phyloP scores from a whole-genome alignment of 1,284 basidiomycete species.

The Sporisorium reilianum region DNA sequence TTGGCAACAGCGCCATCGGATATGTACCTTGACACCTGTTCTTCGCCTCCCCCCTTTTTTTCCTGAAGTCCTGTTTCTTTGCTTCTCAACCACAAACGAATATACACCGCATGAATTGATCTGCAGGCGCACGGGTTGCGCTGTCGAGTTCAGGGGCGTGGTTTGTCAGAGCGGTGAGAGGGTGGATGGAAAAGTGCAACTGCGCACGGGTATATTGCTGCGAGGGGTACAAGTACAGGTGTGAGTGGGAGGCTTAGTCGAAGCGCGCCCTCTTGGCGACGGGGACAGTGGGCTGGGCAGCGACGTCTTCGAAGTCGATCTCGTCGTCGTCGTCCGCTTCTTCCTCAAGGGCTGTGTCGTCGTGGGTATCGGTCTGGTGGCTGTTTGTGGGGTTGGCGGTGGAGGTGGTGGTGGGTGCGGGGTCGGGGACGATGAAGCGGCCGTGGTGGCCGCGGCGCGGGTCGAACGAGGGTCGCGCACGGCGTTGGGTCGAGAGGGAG shows the following conservation, averaged over 20 bases:
- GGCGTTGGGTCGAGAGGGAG: slow-evolving; percentile 42
- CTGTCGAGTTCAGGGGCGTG: not conserved
- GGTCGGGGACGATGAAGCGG: slow-evolving; percentile 49
- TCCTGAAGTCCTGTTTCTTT: slow-evolving; percentile 5
- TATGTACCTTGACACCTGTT: slow-evolving; percentile 4
- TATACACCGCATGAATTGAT: slow-evolving; percentile 43
- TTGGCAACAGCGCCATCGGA: slow-evolving; percentile 4
- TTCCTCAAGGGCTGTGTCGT: slow-evolving; percentile 9
- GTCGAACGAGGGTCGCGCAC: slow-evolving; percentile 51
- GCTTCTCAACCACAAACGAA: slow-evolving; percentile 29
- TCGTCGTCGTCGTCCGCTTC: slow-evolving; percentile 17
- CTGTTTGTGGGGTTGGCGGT: not conserved
- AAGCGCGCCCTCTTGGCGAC: slow-evolving; percentile 30
- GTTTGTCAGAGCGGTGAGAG: not conserved
- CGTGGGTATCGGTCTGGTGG: not conserved
- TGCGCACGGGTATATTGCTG: slow-evolving; percentile 26
- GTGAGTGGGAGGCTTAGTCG: slow-evolving; percentile 7
- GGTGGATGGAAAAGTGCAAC: too few species aligned
- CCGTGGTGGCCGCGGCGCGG: slow-evolving; percentile 61
- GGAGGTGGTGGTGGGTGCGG: not conserved
- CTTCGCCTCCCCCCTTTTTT: not conserved
- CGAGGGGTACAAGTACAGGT: slow-evolving; percentile 17
- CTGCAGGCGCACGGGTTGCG: not conserved
- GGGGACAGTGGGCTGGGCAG: not conserved
- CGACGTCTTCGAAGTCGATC: slow-evolving; percentile 19